A percentile compares a stretch with the other conserved stretches of the same genome.
Evolutionary conservation across 1,139 yeast genomes (phyloP).

Genomic region (Taphrina confusa): DNA sequence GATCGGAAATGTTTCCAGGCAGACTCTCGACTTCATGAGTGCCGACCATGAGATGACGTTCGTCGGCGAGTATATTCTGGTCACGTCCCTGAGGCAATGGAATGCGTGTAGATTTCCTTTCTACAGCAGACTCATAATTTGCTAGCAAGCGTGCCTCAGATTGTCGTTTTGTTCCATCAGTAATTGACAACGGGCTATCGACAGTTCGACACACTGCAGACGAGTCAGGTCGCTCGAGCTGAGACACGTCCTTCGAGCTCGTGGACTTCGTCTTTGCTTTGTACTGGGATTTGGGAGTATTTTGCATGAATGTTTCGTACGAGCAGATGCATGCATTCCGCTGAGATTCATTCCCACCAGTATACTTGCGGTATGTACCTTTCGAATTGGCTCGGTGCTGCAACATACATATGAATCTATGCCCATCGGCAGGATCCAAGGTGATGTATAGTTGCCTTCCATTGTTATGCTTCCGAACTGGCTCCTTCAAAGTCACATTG

Average conservation of each 20-base stretch:
- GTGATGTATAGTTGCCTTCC: slow-evolving; percentile 1
- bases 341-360: not conserved
- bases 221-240: too few relatives aligned
- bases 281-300: not conserved
- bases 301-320: too few relatives aligned
- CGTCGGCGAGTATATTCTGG: not conserved
- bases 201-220: too few relatives aligned
- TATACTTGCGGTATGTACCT: not conserved
- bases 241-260: not conserved
- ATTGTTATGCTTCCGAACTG: not conserved
- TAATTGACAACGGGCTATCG: not conserved
- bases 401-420: slow-evolving; percentile 1
- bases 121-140: not conserved
- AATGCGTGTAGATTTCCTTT: not conserved
- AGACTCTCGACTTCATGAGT: not conserved
- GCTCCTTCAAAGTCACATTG: not conserved
- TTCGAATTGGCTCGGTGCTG: not conserved
- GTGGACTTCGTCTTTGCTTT: not conserved
- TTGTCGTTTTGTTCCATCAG: not conserved
- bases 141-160: too few relatives aligned
- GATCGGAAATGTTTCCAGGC: not conserved
- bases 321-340: not conserved
- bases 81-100: slow-evolving; percentile 20
- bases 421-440: not conserved
- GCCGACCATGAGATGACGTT: slow-evolving; percentile 9